These are phyloP conservation scores for Thielaviopsis euricoi DNA, from an alignment of 2,329 filamentous ascomycete genomes.

Conservation along the genomic window DNA sequence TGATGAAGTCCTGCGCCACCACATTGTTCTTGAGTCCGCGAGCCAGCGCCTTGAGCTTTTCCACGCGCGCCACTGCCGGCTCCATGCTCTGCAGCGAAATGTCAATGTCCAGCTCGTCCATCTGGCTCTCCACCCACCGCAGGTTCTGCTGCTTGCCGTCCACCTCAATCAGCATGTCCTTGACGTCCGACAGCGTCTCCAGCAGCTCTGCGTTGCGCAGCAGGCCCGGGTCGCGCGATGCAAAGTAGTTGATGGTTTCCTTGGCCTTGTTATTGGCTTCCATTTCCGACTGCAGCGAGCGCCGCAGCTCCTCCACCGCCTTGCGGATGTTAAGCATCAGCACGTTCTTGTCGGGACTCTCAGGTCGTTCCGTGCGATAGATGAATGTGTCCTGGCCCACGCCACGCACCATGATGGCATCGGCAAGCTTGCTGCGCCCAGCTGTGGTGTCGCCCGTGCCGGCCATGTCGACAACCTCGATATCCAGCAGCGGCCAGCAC, in stretches of 20 bases:
- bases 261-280: constrained; percentile 72
- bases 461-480: constrained; percentile 80
- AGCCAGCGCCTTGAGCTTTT: constrained; percentile 67
- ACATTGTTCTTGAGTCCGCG: constrained; percentile 69
- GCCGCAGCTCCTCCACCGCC: constrained; percentile 79
- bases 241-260: constrained; percentile 76
- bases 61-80: constrained; percentile 64
- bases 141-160: constrained; percentile 94
- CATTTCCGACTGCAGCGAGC: constrained; percentile 68
- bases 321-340: constrained; percentile 84
- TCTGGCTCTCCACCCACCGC: constrained; percentile 85
- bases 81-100: constrained; percentile 85
- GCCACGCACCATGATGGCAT: constrained; percentile 76
- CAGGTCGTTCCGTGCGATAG: constrained; percentile 73
- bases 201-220: constrained; percentile 67
- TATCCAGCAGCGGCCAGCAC: constrained; percentile 86
- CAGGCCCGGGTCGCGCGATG: constrained; percentile 58
- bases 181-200: constrained; percentile 60
- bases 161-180: constrained; percentile 84
- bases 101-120: constrained; percentile 91
- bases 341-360: constrained; percentile 60
- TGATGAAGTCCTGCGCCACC: constrained; percentile 82
- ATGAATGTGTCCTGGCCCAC: constrained; percentile 86
- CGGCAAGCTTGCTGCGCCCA: constrained; percentile 47
- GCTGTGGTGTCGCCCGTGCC: constrained; percentile 37